Evolutionary conservation across 345 rosid genomes (phyloP).

Genomic region (Sapria himalayana): DNA sequence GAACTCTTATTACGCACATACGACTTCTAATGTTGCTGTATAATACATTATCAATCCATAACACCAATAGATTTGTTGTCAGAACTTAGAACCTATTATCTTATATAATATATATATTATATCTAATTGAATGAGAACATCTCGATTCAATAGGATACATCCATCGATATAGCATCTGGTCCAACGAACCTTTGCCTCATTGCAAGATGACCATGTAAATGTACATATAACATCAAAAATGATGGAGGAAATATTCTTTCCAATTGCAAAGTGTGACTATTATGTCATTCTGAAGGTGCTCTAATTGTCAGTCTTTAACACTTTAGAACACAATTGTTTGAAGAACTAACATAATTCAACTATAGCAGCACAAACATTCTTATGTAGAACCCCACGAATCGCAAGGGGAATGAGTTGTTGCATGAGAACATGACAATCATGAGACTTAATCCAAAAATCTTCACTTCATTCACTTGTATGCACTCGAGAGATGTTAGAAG

Average conservation of each 20-base stretch:
- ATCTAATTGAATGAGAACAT: no score
- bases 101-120: no score
- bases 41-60: not conserved
- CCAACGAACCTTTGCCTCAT: not conserved
- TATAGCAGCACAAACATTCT: not conserved
- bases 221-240: constrained; percentile 4
- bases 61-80: no score
- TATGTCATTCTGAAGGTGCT: not conserved
- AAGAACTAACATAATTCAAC: not conserved
- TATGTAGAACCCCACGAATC: not conserved
- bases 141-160: not conserved
- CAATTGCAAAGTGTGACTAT: constrained; percentile 1
- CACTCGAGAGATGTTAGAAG: constrained; percentile 1
- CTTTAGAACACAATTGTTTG: not conserved
- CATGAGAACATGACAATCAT: constrained; percentile 6
- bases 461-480: not conserved
- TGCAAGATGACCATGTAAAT: constrained; percentile 5
- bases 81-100: no score
- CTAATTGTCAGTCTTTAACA: not conserved
- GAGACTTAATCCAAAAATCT: not conserved
- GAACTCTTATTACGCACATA: not conserved
- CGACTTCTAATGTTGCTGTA: not conserved
- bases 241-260: constrained; percentile 7
- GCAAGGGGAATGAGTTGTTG: constrained; percentile 5
- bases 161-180: not conserved